Evolutionary conservation across 164 flowering plant genomes (phyloP), one percentile per base, ranked within the genome.

Genomic region (Nymphaea colorata): DNA sequence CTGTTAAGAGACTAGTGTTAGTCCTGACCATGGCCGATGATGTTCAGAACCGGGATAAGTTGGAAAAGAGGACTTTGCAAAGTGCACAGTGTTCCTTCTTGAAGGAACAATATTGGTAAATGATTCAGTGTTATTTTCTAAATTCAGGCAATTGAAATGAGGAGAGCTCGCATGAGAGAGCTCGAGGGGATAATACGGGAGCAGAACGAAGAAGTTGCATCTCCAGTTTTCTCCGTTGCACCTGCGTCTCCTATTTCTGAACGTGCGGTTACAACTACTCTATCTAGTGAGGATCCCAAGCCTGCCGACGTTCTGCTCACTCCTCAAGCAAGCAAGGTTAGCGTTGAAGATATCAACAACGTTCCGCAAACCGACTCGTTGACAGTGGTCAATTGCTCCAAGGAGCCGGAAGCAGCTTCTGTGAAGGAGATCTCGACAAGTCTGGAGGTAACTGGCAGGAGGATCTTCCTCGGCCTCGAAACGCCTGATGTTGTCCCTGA

Each of bases 61-160:
- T 25, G 36, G 36, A 25, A 25, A 25, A 25, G 36, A 25, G 36
- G 36, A 25, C 36, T 25, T 25, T 25, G 36, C 36, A 25, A 0
- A 25, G 36, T 25, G 36, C 36, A 25, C 36, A 25, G 1, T 1
- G 36, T 25, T 25, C 36, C 36, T 25, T 25, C 36, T 25, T 25
- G 36, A 25, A 25, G 36, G 36, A 25, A 25, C 36, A 25, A 25
- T 25, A 25, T 25, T 25, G 36, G 36, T 25, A 25, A 25, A 25
- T 25, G 36, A 25, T 25, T 25, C 36, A 25, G 36, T 25, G 36
- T 25, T 25, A 25, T 25, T 25, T 25, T 25, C 36, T 25, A 25
- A 25, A 25, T 25, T 59, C 69, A 92, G 98, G 96, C 93, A 4
- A 78, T 86, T 68, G 92, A 93, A 76, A 85, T 89, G 78, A 86